Evolutionary conservation across 352 stramenopile species (phyloP).

Genomic region (Phytopythium aichiense): DNA sequence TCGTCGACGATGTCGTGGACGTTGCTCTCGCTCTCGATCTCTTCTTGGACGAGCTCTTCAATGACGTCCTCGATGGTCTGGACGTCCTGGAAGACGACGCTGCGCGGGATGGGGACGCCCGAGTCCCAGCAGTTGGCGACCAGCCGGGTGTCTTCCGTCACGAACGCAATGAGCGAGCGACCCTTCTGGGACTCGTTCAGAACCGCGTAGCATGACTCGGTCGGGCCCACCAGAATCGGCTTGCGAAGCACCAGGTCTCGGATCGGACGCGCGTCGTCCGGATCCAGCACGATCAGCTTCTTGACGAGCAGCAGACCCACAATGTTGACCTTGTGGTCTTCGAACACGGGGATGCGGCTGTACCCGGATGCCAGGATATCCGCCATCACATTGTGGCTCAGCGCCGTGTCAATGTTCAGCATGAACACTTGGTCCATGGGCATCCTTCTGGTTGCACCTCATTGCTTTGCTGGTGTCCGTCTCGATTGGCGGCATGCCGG

Average conservation of each 20-base stretch:
- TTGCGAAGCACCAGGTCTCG: conserved; percentile 58
- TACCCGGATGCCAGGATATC: conserved; percentile 85
- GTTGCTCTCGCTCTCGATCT: conserved; percentile 90
- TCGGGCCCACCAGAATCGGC: conserved; percentile 80
- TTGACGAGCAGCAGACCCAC: conserved; percentile 87
- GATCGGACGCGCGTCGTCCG: conserved; percentile 63
- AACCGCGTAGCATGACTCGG: conserved; percentile 81
- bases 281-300: conserved; percentile 88
- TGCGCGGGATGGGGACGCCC: conserved; percentile 27
- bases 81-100: conserved; percentile 77
- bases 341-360: no score
- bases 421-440: conserved; percentile 73
- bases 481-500: conserved; percentile 57
- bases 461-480: conserved; percentile 41
- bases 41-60: conserved; percentile 87
- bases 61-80: conserved; percentile 91
- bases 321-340: conserved; percentile 63
- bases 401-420: conserved; percentile 68
- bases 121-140: conserved; percentile 59
- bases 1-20: conserved; percentile 55
- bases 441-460: conserved; percentile 57
- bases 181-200: conserved; percentile 92
- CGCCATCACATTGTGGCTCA: conserved; percentile 71
- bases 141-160: conserved; percentile 48
- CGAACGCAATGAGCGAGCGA: conserved; percentile 76